Percentiles rank a stretch among this genome's conserved stretches.
Evolutionary conservation across 1,139 yeast species (phyloP).

Genomic region (Magnusiomyces fungicola): DNA sequence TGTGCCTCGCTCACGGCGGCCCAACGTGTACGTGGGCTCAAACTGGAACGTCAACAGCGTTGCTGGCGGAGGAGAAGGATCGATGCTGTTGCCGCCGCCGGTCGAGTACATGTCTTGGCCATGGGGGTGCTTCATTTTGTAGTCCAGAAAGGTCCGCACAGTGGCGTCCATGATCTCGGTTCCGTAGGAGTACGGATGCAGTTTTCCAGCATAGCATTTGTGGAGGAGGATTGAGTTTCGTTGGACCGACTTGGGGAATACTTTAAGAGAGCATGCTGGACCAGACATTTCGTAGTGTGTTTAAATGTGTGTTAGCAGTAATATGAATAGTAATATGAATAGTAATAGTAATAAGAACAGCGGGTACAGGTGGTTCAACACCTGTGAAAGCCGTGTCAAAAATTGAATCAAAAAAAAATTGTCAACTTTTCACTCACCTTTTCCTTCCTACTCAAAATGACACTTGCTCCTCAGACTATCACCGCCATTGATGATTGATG

Average conservation of each 20-base stretch:
- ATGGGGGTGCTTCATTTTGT: conserved; percentile 34
- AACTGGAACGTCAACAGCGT: conserved; percentile 73
- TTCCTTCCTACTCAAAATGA: too few species aligned
- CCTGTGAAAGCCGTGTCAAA: too few species aligned
- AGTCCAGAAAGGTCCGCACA: conserved; percentile 55
- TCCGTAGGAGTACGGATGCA: conserved; percentile 9
- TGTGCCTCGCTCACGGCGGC: conserved; percentile 63
- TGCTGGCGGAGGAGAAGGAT: conserved; percentile 42
- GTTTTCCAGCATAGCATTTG: conserved; percentile 9
- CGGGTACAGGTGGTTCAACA: too few species aligned
- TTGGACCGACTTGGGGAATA: conserved; percentile 4
- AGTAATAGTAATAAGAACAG: too few species aligned
- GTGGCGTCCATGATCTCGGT: conserved; percentile 49
- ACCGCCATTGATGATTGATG: too few species aligned
- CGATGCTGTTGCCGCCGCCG: neutral
- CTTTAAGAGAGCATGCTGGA: conserved; percentile 9
- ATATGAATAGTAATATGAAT: too few species aligned
- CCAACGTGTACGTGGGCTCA: conserved; percentile 81
- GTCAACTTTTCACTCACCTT: too few species aligned
- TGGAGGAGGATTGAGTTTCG: conserved; percentile 8
- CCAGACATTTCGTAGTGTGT: too few species aligned
- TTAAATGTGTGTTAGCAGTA: too few species aligned
- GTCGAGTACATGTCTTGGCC: neutral
- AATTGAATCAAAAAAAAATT: too few species aligned
- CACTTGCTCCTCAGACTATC: too few species aligned